Percentiles rank a stretch among this genome's conserved stretches.
Evolutionary conservation across 1,284 basidiomycete species (phyloP).

Genomic region (Trichosporon inkin): DNA sequence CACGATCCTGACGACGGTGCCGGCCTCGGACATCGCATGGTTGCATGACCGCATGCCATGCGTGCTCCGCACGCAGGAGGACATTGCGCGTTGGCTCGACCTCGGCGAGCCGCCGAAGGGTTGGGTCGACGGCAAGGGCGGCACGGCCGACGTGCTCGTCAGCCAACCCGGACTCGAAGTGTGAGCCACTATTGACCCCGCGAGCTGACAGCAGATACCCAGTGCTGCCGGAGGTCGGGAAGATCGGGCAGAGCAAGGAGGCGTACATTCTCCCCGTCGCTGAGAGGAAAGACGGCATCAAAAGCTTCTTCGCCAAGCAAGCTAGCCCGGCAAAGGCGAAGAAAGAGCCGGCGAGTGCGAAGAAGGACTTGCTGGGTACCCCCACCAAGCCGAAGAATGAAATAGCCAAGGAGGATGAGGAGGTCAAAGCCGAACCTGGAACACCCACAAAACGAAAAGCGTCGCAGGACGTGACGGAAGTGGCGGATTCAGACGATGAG

Average conservation of each 20-base stretch:
- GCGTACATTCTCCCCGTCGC: slow-evolving; percentile 76
- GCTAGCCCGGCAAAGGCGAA: slow-evolving; percentile 25
- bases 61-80: slow-evolving; percentile 63
- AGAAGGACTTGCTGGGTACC: background rate
- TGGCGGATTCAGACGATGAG: background rate
- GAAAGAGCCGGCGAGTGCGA: background rate
- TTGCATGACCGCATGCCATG: slow-evolving; percentile 91
- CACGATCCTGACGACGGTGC: slow-evolving; percentile 80
- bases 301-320: slow-evolving; percentile 77
- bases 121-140: slow-evolving; percentile 54
- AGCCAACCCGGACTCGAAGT: slow-evolving; percentile 72
- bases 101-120: slow-evolving; percentile 62
- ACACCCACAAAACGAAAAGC: slow-evolving; percentile 7
- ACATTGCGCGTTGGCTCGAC: slow-evolving; percentile 74
- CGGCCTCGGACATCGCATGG: slow-evolving; percentile 65
- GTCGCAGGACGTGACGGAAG: slow-evolving; percentile 1
- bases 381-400: background rate
- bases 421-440: slow-evolving; percentile 8
- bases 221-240: slow-evolving; percentile 86
- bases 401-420: background rate
- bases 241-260: slow-evolving; percentile 75
- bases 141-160: slow-evolving; percentile 57
- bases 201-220: slow-evolving; percentile 60
- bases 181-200: slow-evolving; percentile 50
- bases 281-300: slow-evolving; percentile 77